A percentile compares a stretch with the other conserved stretches of the same genome.
Evolutionary conservation across 306 rosid species (phyloP).

Genomic region (Styphnolobium japonicum): DNA sequence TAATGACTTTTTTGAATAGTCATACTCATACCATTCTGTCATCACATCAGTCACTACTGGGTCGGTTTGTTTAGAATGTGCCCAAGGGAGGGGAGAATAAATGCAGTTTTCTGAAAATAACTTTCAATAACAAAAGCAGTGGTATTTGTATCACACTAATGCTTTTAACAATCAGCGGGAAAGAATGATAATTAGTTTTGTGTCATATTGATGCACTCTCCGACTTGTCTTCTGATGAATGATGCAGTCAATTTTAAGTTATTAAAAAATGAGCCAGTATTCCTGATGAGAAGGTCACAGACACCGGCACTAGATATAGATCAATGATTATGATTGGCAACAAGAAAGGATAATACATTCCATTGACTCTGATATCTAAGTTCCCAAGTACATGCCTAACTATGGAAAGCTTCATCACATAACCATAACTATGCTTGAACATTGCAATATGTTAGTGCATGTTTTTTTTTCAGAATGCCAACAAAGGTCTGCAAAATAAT

Average conservation of each 20-base stretch:
- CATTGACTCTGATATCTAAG: slow-evolving; percentile 7
- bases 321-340: slow-evolving; percentile 18
- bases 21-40: not conserved
- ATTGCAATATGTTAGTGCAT: not conserved
- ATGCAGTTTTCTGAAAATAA: not conserved
- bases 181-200: not conserved
- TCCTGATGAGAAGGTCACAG: not conserved
- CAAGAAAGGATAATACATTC: not conserved
- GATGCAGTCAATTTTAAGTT: not conserved
- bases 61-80: too few species aligned
- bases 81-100: not conserved
- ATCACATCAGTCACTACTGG: not conserved
- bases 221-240: not conserved
- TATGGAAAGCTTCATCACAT: slow-evolving; percentile 5
- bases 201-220: not conserved
- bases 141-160: not conserved
- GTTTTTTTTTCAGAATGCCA: slow-evolving; percentile 9
- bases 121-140: not conserved
- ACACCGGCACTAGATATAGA: not conserved
- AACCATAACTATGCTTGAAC: slow-evolving; percentile 3
- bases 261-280: not conserved
- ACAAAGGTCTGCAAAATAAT: slow-evolving; percentile 6
- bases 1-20: not conserved
- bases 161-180: slow-evolving; percentile 2
- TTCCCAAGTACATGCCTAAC: not conserved